Base-by-base conservation (phyloP, 768 basidiomycete species). In the Rhodotorula graminis region DNA sequence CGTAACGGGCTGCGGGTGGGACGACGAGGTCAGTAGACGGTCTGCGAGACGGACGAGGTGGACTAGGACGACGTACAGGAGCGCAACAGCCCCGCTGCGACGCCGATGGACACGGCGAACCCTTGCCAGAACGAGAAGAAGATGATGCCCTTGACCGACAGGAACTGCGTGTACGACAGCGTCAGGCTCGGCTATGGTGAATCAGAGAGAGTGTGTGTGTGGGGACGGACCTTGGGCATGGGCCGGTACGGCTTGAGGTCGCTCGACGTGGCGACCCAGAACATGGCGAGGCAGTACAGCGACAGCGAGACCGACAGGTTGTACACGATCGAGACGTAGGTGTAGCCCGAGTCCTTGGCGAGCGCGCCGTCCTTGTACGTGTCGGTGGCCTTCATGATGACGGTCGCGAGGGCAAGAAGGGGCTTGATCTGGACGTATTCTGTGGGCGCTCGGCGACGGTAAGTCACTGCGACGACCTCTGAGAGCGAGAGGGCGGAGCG, bases 71-170 rank as follows among this genome's bases (percentile, higher is more conserved):
- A n/a, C 81, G 67, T 31, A 82, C 83, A 86, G 62, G 84, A 85
- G 49, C 84, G 87, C 80, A 98, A 91, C 62, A 84, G 85, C 16
- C 88, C 86, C 0, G 89, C 84, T 4, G 92, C 90, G 60, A 94
- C 95, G n/a, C 97, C 85, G 77, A 91, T 86, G 44, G 93, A 93
- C 62, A 99, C 86, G 59, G 79, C 86, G 62, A 95, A 86, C 31
- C 90, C 88, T 80, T 99, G 96, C 96, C 96, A 99, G 83, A 99
- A 99, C 3, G 91, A 93, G 82, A 96, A 95, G 85, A 97, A 97
- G 31, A 99, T 85, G 76, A 99, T 93, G 58, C 95, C 95, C 80
- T 99, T 99, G 76, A 99, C 93, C 80, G 93, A 99, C 40, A 98
- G 88, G 82, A 99, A 99, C 81, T 73, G 60, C 4, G 14, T 21